Conservation (phyloP, 371 early-diverging fungal species). For the Mucor lusitanicus region DNA sequence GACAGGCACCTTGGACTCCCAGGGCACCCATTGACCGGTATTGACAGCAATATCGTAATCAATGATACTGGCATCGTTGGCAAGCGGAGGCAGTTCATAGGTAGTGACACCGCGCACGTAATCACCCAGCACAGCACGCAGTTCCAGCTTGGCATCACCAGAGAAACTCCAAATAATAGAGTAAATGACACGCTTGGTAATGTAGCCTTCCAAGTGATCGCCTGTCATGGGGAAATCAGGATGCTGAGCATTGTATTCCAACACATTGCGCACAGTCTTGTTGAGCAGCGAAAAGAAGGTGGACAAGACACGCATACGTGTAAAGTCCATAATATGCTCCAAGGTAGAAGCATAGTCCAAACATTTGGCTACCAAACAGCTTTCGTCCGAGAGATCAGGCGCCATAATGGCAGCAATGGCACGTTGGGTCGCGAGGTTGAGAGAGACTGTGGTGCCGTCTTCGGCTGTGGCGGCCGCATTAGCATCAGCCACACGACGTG, state of each 20-base stretch:
- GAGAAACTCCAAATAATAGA: conserved; percentile 95
- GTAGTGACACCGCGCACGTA: conserved; percentile 80
- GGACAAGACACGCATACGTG: conserved; percentile 79
- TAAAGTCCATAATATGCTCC: conserved; percentile 98
- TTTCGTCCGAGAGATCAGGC: conserved; percentile 68
- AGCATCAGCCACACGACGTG: conserved; percentile 11
- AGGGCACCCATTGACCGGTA: conserved; percentile 88
- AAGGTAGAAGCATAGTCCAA: conserved; percentile 71
- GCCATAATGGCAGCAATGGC: conserved; percentile 74
- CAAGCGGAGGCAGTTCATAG: conserved; percentile 78
- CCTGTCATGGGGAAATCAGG: conserved; percentile 88
- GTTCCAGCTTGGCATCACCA: conserved; percentile 85
- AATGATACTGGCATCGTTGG: conserved; percentile 67
- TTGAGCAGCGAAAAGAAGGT: conserved; percentile 93
- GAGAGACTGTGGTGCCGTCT: conserved; percentile 56
- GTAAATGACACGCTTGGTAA: conserved; percentile 81
- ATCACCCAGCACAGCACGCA: conserved; percentile 79
- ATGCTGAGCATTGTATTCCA: conserved; percentile 90
- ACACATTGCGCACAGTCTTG: conserved; percentile 81
- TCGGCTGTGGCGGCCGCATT: conserved; percentile 40
- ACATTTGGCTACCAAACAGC: conserved; percentile 77
- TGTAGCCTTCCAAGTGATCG: conserved; percentile 78
- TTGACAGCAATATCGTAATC: conserved; percentile 89
- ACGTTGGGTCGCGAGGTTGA: conserved; percentile 72
- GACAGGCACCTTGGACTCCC: conserved; percentile 89